Base-by-base conservation (phyloP, 2,329 filamentous ascomycete species). In the Blumeria hordei region DNA sequence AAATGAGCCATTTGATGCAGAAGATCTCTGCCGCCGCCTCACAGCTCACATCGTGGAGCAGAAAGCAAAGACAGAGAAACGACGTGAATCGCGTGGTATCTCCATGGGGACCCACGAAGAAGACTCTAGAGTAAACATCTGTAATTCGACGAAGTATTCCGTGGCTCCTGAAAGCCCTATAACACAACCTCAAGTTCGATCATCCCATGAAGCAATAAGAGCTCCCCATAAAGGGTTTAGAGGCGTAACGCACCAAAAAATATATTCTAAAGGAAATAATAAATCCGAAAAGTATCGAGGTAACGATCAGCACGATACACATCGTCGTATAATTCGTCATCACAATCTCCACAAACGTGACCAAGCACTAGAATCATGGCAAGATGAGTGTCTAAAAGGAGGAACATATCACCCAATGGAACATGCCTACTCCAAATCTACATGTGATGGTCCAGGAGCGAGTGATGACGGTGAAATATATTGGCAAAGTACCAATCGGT, bases 11-110 rank as follows among this genome's bases (percentile, higher is more conserved):
- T 67, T 80, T 49, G 76, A 80, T 57, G 69, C 77, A 0, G 70
- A 74, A 33, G 76, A 81, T 55, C 65, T 81, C 33, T 69, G 71
- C 10, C 69, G 72, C 35, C 72, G 76, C 16, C 68, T 81, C 28
- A 68, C 69, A 52, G 59, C 70, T 10, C 72, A 80, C 16, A 65
- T 76, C 12, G 69, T 68, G 5, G 70, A 78, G 57, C 73, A 74
- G 58, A 73, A 72, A 57, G 65, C 67, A 7, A 62, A 64, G 11
- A 65, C 69, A 3, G 57, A 62, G 34, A 56, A 55, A 35, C 59
- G 59, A 49, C 59, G 59, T 9, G 55, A 59, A 18, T 56, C 58
- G 21, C 21, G 21, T 28, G 21, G 21, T 28, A 28, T 28, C 21
- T 28, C 21, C 21, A 28, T 28, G 21, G 21, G 21, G 4, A 28